phyloP scores from a whole-genome alignment of 208 protist genomes.

The Acanthamoeba healyi region DNA sequence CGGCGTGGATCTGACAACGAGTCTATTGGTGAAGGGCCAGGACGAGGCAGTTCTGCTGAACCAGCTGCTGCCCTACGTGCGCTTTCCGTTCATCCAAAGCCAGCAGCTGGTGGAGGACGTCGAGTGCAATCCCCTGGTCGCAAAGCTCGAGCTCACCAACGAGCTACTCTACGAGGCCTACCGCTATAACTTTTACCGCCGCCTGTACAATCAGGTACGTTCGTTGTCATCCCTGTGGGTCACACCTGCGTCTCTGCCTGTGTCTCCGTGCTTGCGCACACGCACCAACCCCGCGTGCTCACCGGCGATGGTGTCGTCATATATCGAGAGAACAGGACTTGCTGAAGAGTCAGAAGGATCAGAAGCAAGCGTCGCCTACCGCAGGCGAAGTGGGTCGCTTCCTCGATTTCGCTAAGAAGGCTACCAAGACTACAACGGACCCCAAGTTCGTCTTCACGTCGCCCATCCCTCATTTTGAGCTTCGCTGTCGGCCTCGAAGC shows the following conservation, averaged over 20 bases:
- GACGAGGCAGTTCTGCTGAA: constrained; percentile 8
- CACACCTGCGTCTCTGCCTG: not conserved
- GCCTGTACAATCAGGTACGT: constrained; percentile 32
- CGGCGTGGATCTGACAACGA: not conserved
- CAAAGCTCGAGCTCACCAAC: not conserved
- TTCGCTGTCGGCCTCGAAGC: not conserved
- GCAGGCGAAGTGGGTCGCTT: too few species aligned
- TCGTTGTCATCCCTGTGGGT: not conserved
- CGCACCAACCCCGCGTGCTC: not conserved
- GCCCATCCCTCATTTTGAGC: not conserved
- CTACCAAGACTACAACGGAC: not conserved
- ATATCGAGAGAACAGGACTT: too few species aligned
- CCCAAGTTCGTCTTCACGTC: not conserved
- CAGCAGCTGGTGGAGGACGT: not conserved
- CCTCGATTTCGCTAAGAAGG: not conserved
- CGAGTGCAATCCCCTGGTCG: not conserved
- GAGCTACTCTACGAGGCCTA: constrained; percentile 50
- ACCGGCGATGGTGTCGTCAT: too few species aligned
- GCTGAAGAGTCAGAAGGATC: too few species aligned
- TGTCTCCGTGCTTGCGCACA: not conserved
- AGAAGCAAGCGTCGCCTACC: not conserved
- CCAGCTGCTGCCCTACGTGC: constrained; percentile 25
- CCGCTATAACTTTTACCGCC: constrained; percentile 32
- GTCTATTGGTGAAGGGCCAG: not conserved
- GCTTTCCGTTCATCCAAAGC: constrained; percentile 45